Conservation (phyloP, 164 flowering plant genomes). For the Euptelea pleiosperma region DNA sequence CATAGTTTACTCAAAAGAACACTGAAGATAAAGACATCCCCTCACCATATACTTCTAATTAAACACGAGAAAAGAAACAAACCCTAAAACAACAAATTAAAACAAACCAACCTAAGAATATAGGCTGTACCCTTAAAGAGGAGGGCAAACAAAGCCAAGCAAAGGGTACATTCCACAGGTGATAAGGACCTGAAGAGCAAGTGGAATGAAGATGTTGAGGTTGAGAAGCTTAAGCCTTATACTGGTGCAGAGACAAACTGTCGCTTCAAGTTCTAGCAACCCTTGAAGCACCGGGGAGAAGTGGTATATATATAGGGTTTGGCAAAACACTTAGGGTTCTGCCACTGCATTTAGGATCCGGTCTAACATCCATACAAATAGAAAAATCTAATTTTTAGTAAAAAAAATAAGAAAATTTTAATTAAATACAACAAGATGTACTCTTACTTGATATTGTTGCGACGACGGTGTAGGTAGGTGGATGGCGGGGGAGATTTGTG, state of each 20-base stretch:
- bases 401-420: too few species aligned
- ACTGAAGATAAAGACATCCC: neutral
- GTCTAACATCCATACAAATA: too few species aligned
- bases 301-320: too few species aligned
- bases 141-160: slow-evolving; percentile 68
- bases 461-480: too few species aligned
- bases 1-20: neutral
- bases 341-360: too few species aligned
- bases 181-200: slow-evolving; percentile 63
- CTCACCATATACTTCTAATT: neutral
- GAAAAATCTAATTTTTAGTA: too few species aligned
- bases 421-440: too few species aligned
- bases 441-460: too few species aligned
- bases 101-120: neutral
- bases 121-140: slow-evolving; percentile 30
- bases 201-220: slow-evolving; percentile 72
- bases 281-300: slow-evolving; percentile 82
- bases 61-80: neutral
- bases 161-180: slow-evolving; percentile 76
- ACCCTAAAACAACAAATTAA: slow-evolving; percentile 2
- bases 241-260: slow-evolving; percentile 77
- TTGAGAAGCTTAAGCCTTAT: slow-evolving; percentile 75
- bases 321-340: too few species aligned
- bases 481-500: too few species aligned
- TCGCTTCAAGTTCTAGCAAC: slow-evolving; percentile 86